phyloP scores from a whole-genome alignment of 306 rosid species.

The Mimosa pudica region DNA sequence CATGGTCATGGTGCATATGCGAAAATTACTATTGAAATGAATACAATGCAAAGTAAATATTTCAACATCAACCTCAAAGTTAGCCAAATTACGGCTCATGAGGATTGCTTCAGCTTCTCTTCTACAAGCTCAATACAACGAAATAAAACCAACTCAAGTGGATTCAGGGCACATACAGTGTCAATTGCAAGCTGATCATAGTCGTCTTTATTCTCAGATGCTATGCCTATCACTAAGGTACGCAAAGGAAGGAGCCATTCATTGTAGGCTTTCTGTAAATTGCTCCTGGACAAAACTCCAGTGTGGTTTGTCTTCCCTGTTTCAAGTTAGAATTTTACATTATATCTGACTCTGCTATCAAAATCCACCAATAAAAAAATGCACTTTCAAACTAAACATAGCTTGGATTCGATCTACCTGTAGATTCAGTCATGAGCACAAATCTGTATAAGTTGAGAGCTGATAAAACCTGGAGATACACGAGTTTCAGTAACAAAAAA shows the following conservation, averaged over 20 bases:
- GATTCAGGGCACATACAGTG: slow-evolving; percentile 63
- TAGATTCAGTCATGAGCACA: slow-evolving; percentile 71
- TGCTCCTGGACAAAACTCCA: slow-evolving; percentile 47
- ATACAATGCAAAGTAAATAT: background rate
- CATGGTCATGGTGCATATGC: background rate
- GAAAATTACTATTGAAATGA: background rate
- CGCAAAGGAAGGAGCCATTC: slow-evolving; percentile 58
- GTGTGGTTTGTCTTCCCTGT: slow-evolving; percentile 77
- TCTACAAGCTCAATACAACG: slow-evolving; percentile 90
- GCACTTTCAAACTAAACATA: slow-evolving; percentile 1
- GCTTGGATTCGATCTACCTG: slow-evolving; percentile 53
- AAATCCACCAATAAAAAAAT: background rate
- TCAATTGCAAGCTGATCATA: slow-evolving; percentile 51
- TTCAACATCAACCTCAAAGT: background rate
- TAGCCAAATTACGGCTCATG: slow-evolving; percentile 4
- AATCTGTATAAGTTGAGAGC: slow-evolving; percentile 91
- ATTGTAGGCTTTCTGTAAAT: slow-evolving; percentile 43
- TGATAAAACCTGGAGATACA: slow-evolving; percentile 62
- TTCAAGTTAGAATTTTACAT: slow-evolving; percentile 6
- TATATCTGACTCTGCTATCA: background rate
- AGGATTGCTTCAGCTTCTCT: slow-evolving; percentile 55
- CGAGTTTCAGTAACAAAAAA: slow-evolving; percentile 11
- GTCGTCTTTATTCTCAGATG: slow-evolving; percentile 44
- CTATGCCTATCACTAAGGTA: slow-evolving; percentile 44
- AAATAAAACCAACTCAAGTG: slow-evolving; percentile 79